These are phyloP conservation scores for Picochlorum sp. DNA, from an alignment of 139 green algal species.

Conservation along the genomic window DNA sequence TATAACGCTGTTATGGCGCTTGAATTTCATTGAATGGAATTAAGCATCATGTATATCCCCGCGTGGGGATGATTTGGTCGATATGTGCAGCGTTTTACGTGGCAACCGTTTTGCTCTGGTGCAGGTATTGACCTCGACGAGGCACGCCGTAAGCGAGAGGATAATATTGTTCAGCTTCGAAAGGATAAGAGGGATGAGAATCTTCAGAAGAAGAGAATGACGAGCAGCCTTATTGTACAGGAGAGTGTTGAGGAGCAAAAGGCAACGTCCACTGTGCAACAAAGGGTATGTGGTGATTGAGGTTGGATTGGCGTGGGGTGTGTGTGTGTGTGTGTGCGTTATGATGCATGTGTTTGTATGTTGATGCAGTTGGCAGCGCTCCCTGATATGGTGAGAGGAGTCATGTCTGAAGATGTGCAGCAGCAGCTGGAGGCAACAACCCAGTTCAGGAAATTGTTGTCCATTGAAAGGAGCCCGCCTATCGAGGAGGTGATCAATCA, in stretches of 20 bases:
- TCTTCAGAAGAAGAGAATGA: slow-evolving; percentile 92
- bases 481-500: slow-evolving; percentile 98
- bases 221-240: slow-evolving; percentile 26
- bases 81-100: neutral
- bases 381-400: slow-evolving; percentile 85
- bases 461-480: slow-evolving; percentile 94
- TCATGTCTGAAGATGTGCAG: slow-evolving; percentile 67
- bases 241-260: slow-evolving; percentile 26
- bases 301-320: neutral
- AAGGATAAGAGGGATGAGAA: slow-evolving; percentile 98
- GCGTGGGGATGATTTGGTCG: neutral
- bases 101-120: slow-evolving; percentile 45
- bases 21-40: neutral
- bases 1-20: too few relatives aligned
- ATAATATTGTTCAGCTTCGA: slow-evolving; percentile 92
- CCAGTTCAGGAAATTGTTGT: slow-evolving; percentile 97
- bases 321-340: slow-evolving; percentile 16
- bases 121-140: slow-evolving; percentile 91
- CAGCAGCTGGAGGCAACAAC: slow-evolving; percentile 92
- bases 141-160: slow-evolving; percentile 86
- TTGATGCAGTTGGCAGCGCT: slow-evolving; percentile 78
- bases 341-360: slow-evolving; percentile 10
- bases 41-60: too few relatives aligned
- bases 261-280: slow-evolving; percentile 16
- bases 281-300: slow-evolving; percentile 10